Percentiles rank a stretch among this genome's conserved stretches.
These are phyloP conservation scores for Tolypocladium ophioglossoides DNA, from an alignment of 2,329 filamentous ascomycete species.

Conservation along the genomic window DNA sequence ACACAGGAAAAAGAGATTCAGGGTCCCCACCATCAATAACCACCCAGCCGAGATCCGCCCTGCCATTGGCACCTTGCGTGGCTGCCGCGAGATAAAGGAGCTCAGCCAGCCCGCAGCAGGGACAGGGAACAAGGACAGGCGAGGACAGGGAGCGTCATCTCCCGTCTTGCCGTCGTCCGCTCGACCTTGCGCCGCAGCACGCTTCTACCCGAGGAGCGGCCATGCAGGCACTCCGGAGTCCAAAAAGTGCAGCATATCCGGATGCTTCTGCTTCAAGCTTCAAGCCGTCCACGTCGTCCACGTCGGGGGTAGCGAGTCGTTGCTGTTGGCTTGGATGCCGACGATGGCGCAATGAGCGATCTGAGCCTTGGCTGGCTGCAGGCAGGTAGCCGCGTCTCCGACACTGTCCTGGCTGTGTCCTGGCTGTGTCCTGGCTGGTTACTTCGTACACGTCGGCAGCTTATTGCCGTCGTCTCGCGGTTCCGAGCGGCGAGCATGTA, in stretches of 20 bases:
- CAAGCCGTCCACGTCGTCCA: neutral
- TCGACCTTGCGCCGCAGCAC: no score
- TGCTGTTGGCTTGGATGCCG: neutral
- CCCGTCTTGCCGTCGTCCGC: no score
- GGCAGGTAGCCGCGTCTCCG: no score
- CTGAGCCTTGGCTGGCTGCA: neutral
- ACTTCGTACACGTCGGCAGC: no score
- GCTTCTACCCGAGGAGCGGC: neutral
- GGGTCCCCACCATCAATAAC: neutral
- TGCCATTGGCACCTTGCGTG: slow-evolving; percentile 1
- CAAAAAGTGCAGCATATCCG: no score
- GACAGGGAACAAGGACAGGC: neutral
- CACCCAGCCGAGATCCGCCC: neutral
- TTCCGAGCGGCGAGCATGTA: neutral
- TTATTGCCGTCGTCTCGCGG: neutral
- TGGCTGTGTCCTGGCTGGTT: no score
- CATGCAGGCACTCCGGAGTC: neutral
- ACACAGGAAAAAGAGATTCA: neutral
- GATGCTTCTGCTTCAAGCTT: no score
- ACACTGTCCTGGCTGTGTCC: neutral
- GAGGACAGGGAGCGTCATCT: neutral
- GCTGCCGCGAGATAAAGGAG: neutral
- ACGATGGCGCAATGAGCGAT: neutral
- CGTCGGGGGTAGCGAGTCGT: no score
- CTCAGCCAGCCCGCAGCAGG: neutral